These are phyloP conservation scores for Penicillium rolfsii DNA, from an alignment of 2,329 filamentous ascomycete genomes.

Conservation along the genomic window DNA sequence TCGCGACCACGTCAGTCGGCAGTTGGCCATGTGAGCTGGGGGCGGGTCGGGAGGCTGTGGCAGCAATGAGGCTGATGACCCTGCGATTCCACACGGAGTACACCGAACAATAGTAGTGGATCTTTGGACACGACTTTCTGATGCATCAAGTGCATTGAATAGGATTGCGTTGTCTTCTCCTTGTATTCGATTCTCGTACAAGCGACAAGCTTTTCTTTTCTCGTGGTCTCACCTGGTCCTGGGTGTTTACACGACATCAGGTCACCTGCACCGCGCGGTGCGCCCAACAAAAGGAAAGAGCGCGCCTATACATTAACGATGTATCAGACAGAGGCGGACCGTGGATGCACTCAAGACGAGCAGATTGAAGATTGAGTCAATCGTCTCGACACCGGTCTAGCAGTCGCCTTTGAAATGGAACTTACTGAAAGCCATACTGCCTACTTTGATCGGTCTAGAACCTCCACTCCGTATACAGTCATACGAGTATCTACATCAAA, in stretches of 20 bases:
- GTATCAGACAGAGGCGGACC: background rate
- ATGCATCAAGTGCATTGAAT: background rate
- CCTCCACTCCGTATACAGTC: background rate
- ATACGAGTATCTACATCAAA: background rate
- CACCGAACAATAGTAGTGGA: slow-evolving; percentile 1
- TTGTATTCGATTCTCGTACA: background rate
- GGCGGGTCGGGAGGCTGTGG: slow-evolving; percentile 6
- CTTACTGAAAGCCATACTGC: slow-evolving; percentile 8
- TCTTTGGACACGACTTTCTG: slow-evolving; percentile 9
- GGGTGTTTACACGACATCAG: slow-evolving; percentile 15
- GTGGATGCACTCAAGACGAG: background rate
- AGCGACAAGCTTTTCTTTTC: background rate
- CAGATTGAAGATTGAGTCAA: background rate
- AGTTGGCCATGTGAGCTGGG: slow-evolving; percentile 23
- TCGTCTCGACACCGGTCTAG: background rate
- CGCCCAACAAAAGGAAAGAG: slow-evolving; percentile 6
- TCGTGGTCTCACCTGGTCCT: slow-evolving; percentile 20
- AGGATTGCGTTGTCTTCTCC: background rate
- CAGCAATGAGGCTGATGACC: slow-evolving; percentile 24
- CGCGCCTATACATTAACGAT: slow-evolving; percentile 25
- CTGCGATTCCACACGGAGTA: background rate
- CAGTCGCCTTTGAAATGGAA: slow-evolving; percentile 14
- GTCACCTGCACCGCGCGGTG: slow-evolving; percentile 26
- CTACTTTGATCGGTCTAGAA: slow-evolving; percentile 7
- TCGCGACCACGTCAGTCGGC: slow-evolving; percentile 27